Percentiles rank a stretch among this genome's conserved stretches.
phyloP scores from a whole-genome alignment of 441 rosid species.

The Populus tomentosa region DNA sequence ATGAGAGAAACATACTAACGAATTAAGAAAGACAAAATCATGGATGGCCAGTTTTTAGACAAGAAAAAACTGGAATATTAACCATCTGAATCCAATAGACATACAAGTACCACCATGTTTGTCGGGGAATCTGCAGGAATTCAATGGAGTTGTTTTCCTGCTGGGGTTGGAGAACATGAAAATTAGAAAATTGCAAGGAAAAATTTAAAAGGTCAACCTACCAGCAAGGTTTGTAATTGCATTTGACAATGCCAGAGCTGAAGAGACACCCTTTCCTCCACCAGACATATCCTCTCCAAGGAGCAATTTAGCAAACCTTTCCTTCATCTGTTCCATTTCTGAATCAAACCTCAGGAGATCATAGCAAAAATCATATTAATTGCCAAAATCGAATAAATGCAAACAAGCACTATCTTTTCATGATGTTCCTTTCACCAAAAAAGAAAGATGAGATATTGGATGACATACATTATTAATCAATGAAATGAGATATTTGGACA shows the following conservation, averaged over 20 bases:
- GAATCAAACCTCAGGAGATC: constrained; percentile 21
- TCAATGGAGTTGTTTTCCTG: neutral
- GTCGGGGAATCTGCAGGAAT: neutral
- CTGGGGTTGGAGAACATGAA: constrained; percentile 8
- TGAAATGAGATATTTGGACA: neutral
- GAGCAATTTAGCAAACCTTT: constrained; percentile 76
- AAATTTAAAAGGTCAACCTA: constrained; percentile 15
- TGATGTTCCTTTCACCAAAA: neutral
- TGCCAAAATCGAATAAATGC: neutral
- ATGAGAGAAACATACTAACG: neutral
- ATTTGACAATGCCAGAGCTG: too few relatives aligned
- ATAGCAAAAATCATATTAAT: neutral
- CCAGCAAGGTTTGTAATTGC: too few relatives aligned
- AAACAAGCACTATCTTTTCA: neutral
- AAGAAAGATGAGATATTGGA: neutral
- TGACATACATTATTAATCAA: neutral
- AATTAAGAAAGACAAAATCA: neutral
- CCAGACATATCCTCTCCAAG: too few relatives aligned
- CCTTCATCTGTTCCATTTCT: constrained; percentile 85
- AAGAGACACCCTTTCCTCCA: too few relatives aligned
- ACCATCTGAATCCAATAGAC: neutral
- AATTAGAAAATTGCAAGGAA: neutral
- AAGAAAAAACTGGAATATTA: neutral
- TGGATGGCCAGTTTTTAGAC: neutral
- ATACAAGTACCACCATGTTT: neutral